Evolutionary conservation across 306 rosid genomes (phyloP).

Genomic region (Vicia faba): DNA sequence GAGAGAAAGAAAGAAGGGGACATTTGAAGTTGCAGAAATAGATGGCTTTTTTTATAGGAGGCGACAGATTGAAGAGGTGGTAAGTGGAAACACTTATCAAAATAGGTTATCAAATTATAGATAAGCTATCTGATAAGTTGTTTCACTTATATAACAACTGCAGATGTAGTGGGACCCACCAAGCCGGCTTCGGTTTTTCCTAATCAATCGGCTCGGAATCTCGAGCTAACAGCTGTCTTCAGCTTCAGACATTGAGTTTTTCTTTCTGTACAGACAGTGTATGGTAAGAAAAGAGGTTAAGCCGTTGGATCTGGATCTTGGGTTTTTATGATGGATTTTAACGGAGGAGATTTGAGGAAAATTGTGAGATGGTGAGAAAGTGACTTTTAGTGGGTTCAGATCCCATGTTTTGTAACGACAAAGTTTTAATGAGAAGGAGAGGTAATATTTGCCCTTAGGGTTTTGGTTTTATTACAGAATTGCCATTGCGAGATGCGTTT

Average conservation of each 20-base stretch:
- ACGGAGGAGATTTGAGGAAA: conserved; percentile 11
- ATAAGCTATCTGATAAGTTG: rapidly evolving
- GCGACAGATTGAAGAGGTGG: conserved; percentile 58
- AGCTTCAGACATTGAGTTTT: conserved; percentile 41
- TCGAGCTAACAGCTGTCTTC: conserved; percentile 74
- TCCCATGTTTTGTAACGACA: conserved; percentile 64
- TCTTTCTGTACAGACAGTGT: not conserved
- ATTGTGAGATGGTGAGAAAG: conserved; percentile 32
- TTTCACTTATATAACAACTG: rapidly evolving
- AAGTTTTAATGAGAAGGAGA: conserved; percentile 39
- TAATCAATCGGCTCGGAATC: conserved; percentile 87
- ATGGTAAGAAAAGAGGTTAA: rapidly evolving
- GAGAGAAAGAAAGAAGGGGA: conserved; percentile 37
- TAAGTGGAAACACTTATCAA: rapidly evolving
- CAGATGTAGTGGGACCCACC: conserved; percentile 52
- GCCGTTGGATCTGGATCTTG: conserved; percentile 22
- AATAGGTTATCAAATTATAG: rapidly evolving
- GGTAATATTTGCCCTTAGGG: conserved; percentile 33
- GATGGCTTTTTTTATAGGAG: conserved; percentile 60
- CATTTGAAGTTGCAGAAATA: conserved; percentile 69
- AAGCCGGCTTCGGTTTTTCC: conserved; percentile 78
- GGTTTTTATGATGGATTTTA: rapidly evolving
- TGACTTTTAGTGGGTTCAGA: conserved; percentile 52
- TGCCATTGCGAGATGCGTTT: conserved; percentile 63
- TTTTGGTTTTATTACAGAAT: conserved; percentile 37